phyloP scores from a whole-genome alignment of 257 asterid species.

The Ballota nigra region DNA sequence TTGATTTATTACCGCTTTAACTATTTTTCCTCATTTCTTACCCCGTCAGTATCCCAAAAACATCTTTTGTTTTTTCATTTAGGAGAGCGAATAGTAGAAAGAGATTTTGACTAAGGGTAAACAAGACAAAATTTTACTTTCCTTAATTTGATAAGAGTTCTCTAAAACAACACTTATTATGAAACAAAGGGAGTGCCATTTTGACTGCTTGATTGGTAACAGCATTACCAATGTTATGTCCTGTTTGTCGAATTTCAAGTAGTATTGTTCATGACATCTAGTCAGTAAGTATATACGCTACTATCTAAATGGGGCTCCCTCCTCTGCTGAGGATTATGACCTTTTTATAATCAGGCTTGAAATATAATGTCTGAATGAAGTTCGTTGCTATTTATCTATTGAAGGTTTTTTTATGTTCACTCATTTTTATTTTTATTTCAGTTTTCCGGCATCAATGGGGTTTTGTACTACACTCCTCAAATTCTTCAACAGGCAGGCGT shows the following conservation, averaged over 20 bases:
- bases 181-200: neutral
- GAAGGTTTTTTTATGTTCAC: neutral
- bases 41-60: neutral
- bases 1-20: neutral
- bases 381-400: neutral
- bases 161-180: too few species aligned
- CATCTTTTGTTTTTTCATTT: neutral
- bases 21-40: neutral
- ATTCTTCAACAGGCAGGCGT: constrained; percentile 94
- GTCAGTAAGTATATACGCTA: neutral
- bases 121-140: neutral
- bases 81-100: neutral
- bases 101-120: neutral
- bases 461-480: constrained; percentile 92
- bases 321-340: neutral
- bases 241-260: neutral
- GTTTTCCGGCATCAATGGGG: constrained; percentile 96
- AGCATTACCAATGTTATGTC: neutral
- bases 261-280: neutral
- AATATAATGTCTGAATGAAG: neutral
- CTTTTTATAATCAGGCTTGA: neutral
- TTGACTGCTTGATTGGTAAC: neutral
- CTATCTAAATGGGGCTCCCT: neutral
- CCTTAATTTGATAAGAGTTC: too few species aligned
- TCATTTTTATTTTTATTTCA: constrained; percentile 36